Conservation (phyloP, 768 basidiomycete species). For the Pilatotrama ljubarskyi region DNA sequence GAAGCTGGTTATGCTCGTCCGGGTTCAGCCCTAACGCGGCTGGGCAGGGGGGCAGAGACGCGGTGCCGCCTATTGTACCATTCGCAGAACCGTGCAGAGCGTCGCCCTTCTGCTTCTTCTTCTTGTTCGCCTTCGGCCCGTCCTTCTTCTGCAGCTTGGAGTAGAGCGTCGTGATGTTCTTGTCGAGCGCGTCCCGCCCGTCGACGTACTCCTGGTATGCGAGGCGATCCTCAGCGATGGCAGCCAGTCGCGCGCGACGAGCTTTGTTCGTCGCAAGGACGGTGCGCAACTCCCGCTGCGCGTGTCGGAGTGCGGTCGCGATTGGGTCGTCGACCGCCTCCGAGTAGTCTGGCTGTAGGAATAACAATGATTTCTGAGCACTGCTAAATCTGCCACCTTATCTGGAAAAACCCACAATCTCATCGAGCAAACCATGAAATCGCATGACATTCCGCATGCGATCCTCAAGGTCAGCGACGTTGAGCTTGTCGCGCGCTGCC, state of each 20-base stretch:
- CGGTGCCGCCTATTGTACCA: slow-evolving; percentile 26
- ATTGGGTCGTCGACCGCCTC: slow-evolving; percentile 92
- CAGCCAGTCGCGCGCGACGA: slow-evolving; percentile 69
- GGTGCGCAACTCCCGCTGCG: slow-evolving; percentile 76
- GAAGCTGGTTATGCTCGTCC: slow-evolving; percentile 63
- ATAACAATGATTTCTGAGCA: neutral
- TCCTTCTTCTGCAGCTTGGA: slow-evolving; percentile 83
- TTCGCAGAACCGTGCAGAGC: slow-evolving; percentile 34
- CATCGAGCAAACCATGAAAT: slow-evolving; percentile 68
- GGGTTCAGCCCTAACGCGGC: slow-evolving; percentile 69
- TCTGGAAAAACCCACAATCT: slow-evolving; percentile 55
- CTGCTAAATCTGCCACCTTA: slow-evolving; percentile 21
- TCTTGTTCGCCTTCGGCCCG: slow-evolving; percentile 63
- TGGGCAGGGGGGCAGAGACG: slow-evolving; percentile 59
- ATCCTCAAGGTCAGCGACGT: slow-evolving; percentile 77
- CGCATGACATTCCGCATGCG: slow-evolving; percentile 76
- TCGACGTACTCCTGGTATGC: slow-evolving; percentile 92
- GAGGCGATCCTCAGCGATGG: slow-evolving; percentile 81
- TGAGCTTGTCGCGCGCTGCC: slow-evolving; percentile 74
- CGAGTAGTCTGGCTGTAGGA: slow-evolving; percentile 64
- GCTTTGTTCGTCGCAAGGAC: slow-evolving; percentile 84
- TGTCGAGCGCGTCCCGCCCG: slow-evolving; percentile 82
- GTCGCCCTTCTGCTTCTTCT: slow-evolving; percentile 65
- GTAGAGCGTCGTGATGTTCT: slow-evolving; percentile 73
- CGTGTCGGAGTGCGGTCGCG: slow-evolving; percentile 83